Base-by-base conservation (phyloP, 2,329 filamentous ascomycete species). In the Thelonectria olida region DNA sequence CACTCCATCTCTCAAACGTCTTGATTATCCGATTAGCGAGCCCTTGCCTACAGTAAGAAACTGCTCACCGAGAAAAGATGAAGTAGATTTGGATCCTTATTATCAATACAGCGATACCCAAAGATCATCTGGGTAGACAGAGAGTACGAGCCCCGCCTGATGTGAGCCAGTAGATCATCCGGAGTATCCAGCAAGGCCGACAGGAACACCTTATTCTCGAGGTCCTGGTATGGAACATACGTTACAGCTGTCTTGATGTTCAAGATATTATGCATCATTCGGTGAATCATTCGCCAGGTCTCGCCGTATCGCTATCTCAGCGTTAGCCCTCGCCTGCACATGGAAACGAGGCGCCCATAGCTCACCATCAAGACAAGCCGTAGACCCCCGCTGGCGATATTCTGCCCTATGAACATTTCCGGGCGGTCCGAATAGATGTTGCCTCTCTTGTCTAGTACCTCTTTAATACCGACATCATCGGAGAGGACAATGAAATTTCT, bases 81-180 rank as follows among this genome's bases (percentile, higher is more conserved):
- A 65, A 76, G 72, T 56, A 84, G 75, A 39, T 79, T 78, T 2
- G 72, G 65, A 36, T 84, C 78, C 5, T 81, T 75, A 66, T 80
- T 76, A 2, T 71, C 78, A 0, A 75, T 70, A 2, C 77, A 78
- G 12, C 82, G 78, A 63, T 76, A 84, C 4, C 82, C 83, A 56
- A 82, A 86, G 2, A 83, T 76, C 76, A 85, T 84, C 3, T 78
- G 79, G 0, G 82, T 85, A 0, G 81, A 82, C 2, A 85, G 68
- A 1, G 83, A 79, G 49, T 80, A 81, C 2, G 81, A 79, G 64
- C 83, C 86, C 1, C 82, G 77, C 7, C 82, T 75, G 19, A 85
- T 77, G 57, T 83, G 78, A 12, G 80, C 64, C 8, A 81, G 60
- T 57, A 83, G 81, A 7, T 74, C 62, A 1, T 81, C 64, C 0